Base-by-base conservation (phyloP, 148 eudicot genomes). In the Dysphania ambrosioides region DNA sequence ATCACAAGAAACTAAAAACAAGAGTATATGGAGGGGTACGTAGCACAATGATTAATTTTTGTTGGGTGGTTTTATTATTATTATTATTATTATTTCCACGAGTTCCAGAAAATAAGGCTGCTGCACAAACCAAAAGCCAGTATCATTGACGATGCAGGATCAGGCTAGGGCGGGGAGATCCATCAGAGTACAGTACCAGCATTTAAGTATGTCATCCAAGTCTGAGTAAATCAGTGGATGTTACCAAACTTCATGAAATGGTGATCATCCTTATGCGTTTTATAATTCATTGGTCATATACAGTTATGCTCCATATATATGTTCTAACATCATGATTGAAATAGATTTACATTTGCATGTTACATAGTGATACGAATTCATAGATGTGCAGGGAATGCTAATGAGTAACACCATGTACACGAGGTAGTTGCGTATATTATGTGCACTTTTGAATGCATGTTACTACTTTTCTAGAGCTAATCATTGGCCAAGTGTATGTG, bases 81-180 rank as follows among this genome's bases (percentile, higher is more conserved):
- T 24, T 36, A 36, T 36, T 75, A 29, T 27, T 66, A 66, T 27
- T 53, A 38, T 26, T 40, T 38, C 42, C 57, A 76, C 64, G 58
- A 68, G 67, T 53, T 19, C 18, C 44, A 64, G 47, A 41, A 35
- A 76, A 77, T 70, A 77, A 77, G 75, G 70, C 63, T 77, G 70
- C 32, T 63, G 16, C 41, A 30, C 49, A 61, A 18, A 49, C 1
- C 1, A 36, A 62, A 35, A 77, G 69, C 70, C 70, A 62, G 1
- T 51, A 62, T 71, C 11, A 71, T 77, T 70, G 41, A 71, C 35
- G 70, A 35, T 62, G 57, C 40, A 38, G 30, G 72, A 75, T 56
- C 55, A n/a, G 13, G 57, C 40, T 56, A n/a, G 72, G 66, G 38
- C 55, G 13, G 13, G 21, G 23, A 61, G 65, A 61, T 61, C 36